Base-by-base conservation (phyloP, 2,329 filamentous ascomycete species). In the Thermoascus crustaceus region DNA sequence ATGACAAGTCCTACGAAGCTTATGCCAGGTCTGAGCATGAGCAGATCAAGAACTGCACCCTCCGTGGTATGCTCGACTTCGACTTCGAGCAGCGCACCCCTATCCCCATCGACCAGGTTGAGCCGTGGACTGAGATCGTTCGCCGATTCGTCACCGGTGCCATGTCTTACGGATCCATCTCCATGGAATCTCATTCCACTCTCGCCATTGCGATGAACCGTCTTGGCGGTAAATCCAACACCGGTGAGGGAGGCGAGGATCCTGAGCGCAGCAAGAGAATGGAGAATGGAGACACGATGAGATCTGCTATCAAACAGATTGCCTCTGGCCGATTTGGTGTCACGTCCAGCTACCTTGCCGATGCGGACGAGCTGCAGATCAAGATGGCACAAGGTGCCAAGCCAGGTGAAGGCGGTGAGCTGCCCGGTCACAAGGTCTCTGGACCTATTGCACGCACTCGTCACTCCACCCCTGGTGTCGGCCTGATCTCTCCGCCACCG, bases 371-470 rank as follows among this genome's bases (percentile, higher is more conserved):
- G 67, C 72, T 96, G 30, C 89, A 96, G 64, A 96, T 96, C 68
- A 96, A 96, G 76, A 96, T 96, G 89, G 89, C 89, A 7, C 89
- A 96, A 67, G 89, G 89, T 60, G 89, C 89, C 44, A 96, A 96
- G 75, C 89, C 89, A 38, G 89, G 89, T 64, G 89, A 96, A 65
- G 89, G 89, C 70, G 89, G 89, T 75, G 89, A 96, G 65, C 77
- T 96, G 55, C 89, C 89, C 32, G 89, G 89, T 25, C 87, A 95
- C 73, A 96, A 96, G 69, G 89, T 96, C 18, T 91, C 88, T 42
- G 85, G 85, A 55, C 85, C 86, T 5, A 96, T 96, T 62, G 89
- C 86, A 39, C 83, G 85, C 52, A 96, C 89, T 38, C 82, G 89
- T 60, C 88, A 95, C 70, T 96, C 89, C 7, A 96, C 89, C 4